Evolutionary conservation across 106 monocot species (phyloP), one percentile per base, ranked within the genome.

Genomic region (Ottelia alismoides): DNA sequence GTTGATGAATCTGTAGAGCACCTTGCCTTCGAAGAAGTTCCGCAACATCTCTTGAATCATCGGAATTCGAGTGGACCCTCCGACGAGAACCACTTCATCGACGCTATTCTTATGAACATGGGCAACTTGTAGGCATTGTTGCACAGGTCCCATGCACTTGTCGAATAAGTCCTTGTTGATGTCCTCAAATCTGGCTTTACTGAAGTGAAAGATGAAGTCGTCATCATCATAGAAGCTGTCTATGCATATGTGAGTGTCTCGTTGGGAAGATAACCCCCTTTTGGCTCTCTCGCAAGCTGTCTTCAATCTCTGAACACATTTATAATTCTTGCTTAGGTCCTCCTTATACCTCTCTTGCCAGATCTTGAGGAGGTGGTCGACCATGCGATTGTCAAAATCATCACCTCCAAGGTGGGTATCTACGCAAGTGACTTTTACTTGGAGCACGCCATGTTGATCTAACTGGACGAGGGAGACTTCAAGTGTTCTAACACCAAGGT

Each of bases 401-500:
- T 43, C 40, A 16, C 40, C 40, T 43, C 40, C 40, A 43, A 57
- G 56, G 27, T 57, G 28, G 16, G 45, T 59, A 44, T 59, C 58
- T 1, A 35, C 45, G 35, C 24, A 22, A 7, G 58, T 44, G 44
- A 24, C 35, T 25, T 44, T 59, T 11, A 59, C 58, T 25, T 59
- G 43, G 2, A 59, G n/a, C 14, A 40, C 25, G n/a, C 58, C 45
- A 5, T 45, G 27, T n/a, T n/a, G n/a, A 21, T 61, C 60, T 2
- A 61, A 47, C 11, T 32, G 21, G 6, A 61, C 27, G 11, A 61
- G 45, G 5, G 60, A 61, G 27, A 61, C 60, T 9, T 61, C 60
- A 25, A 61, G 48, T 3, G 58, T 58, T 0, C 43, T 30, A 6
- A 6, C 40, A 16, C 40, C 56, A 22, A 57, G 56, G 20, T 59